phyloP scores from a whole-genome alignment of 306 rosid species.

The Cicer chorassanicum region DNA sequence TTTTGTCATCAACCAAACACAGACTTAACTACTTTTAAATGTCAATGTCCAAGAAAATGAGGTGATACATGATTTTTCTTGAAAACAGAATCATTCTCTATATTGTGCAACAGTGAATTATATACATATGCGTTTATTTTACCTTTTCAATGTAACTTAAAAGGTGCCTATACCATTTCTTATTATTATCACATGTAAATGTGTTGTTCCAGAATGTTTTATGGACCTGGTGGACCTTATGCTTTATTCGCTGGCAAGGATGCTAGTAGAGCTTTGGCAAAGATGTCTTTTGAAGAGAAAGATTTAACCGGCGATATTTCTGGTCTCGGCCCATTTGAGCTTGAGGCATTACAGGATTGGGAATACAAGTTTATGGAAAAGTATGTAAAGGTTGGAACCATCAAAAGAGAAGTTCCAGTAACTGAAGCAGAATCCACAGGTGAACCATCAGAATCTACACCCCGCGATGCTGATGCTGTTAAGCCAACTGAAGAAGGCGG shows the following conservation, averaged over 20 bases:
- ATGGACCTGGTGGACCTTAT: slow-evolving; percentile 97
- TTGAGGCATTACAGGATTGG: slow-evolving; percentile 92
- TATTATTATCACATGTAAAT: slow-evolving; percentile 40
- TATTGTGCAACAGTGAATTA: slow-evolving; percentile 49
- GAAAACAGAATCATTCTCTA: slow-evolving; percentile 53
- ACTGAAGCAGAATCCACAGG: slow-evolving; percentile 55
- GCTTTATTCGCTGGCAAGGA: slow-evolving; percentile 97
- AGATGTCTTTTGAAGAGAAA: slow-evolving; percentile 93
- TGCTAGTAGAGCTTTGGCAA: slow-evolving; percentile 97
- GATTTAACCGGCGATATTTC: slow-evolving; percentile 88
- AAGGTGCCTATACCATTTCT: neutral
- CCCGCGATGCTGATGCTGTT: slow-evolving; percentile 47
- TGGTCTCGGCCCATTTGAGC: slow-evolving; percentile 83
- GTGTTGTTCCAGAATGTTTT: slow-evolving; percentile 73
- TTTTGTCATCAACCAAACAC: neutral
- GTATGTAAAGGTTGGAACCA: slow-evolving; percentile 87
- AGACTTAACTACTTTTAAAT: slow-evolving; percentile 1
- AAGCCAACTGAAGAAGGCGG: slow-evolving; percentile 56
- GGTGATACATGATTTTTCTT: neutral
- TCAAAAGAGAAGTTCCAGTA: slow-evolving; percentile 53
- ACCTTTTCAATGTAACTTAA: neutral
- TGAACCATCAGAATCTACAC: slow-evolving; percentile 55
- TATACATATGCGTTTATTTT: slow-evolving; percentile 47
- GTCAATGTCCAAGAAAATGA: neutral
- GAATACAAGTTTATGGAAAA: slow-evolving; percentile 89